phyloP scores from a whole-genome alignment of 306 rosid species.

The Parietaria judaica region DNA sequence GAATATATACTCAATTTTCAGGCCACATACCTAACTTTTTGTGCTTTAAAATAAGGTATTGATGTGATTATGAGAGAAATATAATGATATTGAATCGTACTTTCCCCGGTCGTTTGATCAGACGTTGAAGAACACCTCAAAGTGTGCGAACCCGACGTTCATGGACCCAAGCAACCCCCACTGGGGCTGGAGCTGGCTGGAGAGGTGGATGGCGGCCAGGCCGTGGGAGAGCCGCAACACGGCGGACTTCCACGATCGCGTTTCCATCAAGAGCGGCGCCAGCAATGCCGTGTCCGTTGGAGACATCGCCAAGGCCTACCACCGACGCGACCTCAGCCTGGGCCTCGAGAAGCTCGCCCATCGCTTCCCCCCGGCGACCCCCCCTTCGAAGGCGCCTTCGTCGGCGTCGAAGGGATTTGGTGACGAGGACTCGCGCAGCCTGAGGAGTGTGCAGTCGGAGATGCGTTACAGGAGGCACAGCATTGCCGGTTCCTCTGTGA shows the following conservation, averaged over 20 bases:
- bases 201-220: constrained; percentile 83
- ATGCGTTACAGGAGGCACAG: constrained; percentile 45
- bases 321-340: constrained; percentile 31
- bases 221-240: constrained; percentile 70
- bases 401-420: constrained; percentile 17
- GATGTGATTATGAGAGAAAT: no score
- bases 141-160: constrained; percentile 48
- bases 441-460: constrained; percentile 23
- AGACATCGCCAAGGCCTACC: constrained; percentile 54
- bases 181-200: constrained; percentile 99
- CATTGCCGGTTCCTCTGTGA: constrained; percentile 42
- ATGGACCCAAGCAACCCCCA: constrained; percentile 79
- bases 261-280: constrained; percentile 31
- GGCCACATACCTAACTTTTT: no score
- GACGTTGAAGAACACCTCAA: constrained; percentile 59
- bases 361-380: constrained; percentile 37
- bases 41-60: no score
- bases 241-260: constrained; percentile 27
- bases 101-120: constrained; percentile 25
- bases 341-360: constrained; percentile 24
- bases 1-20: no score
- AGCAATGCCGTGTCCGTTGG: constrained; percentile 39
- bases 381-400: constrained; percentile 22
- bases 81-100: no score
- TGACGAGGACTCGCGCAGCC: constrained; percentile 33